These are phyloP conservation scores for Tolypocladium amazonense DNA, from an alignment of 2,329 filamentous ascomycete genomes.

Conservation along the genomic window DNA sequence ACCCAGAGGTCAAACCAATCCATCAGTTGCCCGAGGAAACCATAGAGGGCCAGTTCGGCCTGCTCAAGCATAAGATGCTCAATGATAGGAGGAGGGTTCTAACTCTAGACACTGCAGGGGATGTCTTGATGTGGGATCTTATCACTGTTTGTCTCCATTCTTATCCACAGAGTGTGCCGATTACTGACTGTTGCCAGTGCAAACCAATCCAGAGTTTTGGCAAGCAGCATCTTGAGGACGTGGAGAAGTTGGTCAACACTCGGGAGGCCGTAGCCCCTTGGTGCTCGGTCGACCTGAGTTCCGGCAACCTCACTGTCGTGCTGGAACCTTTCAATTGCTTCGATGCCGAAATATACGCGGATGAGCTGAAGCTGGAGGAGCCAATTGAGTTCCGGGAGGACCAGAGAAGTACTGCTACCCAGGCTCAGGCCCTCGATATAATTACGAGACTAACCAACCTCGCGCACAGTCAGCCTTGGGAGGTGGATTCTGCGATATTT, in stretches of 20 bases:
- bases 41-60: slow-evolving; percentile 88
- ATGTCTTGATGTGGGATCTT: slow-evolving; percentile 91
- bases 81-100: slow-evolving; percentile 85
- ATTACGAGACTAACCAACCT: slow-evolving; percentile 11
- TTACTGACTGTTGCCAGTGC: slow-evolving; percentile 42
- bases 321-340: slow-evolving; percentile 94
- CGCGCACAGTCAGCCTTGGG: slow-evolving; percentile 73
- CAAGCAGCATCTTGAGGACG: slow-evolving; percentile 87
- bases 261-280: slow-evolving; percentile 85
- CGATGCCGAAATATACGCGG: slow-evolving; percentile 93
- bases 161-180: too few relatives aligned
- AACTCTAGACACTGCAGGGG: slow-evolving; percentile 88
- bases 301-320: slow-evolving; percentile 81
- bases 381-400: slow-evolving; percentile 80
- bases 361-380: slow-evolving; percentile 68
- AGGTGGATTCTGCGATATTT: slow-evolving; percentile 94
- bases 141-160: slow-evolving; percentile 47
- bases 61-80: slow-evolving; percentile 86
- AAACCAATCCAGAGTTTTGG: slow-evolving; percentile 84
- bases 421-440: neutral
- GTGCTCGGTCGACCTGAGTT: slow-evolving; percentile 92
- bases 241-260: slow-evolving; percentile 78
- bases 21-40: slow-evolving; percentile 63
- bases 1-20: slow-evolving; percentile 43
- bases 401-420: slow-evolving; percentile 62